These are phyloP conservation scores for Heliocybe sulcata DNA, from an alignment of 1,284 basidiomycete species.

Conservation along the genomic window DNA sequence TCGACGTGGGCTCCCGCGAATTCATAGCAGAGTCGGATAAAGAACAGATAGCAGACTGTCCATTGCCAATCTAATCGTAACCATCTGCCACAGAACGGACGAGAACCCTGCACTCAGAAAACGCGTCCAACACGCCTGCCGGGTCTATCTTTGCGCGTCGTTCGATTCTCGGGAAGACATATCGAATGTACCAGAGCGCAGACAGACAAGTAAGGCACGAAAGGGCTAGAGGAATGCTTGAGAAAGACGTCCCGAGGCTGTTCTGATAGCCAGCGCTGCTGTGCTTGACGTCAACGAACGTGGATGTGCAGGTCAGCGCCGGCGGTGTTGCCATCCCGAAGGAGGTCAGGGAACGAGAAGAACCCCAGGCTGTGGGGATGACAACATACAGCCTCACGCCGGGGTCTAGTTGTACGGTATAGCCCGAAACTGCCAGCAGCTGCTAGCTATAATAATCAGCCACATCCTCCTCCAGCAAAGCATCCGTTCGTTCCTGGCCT, in stretches of 20 bases:
- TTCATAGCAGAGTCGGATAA: not conserved
- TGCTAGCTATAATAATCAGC: not conserved
- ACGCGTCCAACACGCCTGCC: no score
- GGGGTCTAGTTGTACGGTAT: not conserved
- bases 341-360: not conserved
- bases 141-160: no score
- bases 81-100: not conserved
- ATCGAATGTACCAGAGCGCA: no score
- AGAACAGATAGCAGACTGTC: not conserved
- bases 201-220: no score
- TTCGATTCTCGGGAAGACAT: no score
- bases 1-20: no score
- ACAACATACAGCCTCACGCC: not conserved
- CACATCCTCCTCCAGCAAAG: slow-evolving; percentile 1
- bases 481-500: not conserved
- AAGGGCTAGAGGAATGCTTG: no score
- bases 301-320: not conserved
- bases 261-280: no score
- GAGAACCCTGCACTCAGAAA: not conserved
- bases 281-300: not conserved
- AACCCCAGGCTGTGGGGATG: not conserved
- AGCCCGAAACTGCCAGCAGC: not conserved
- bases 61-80: not conserved
- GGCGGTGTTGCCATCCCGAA: not conserved
- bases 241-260: no score